Evolutionary conservation across 495 filamentous ascomycete genomes (phyloP).

Genomic region (Podospora fimiseda): DNA sequence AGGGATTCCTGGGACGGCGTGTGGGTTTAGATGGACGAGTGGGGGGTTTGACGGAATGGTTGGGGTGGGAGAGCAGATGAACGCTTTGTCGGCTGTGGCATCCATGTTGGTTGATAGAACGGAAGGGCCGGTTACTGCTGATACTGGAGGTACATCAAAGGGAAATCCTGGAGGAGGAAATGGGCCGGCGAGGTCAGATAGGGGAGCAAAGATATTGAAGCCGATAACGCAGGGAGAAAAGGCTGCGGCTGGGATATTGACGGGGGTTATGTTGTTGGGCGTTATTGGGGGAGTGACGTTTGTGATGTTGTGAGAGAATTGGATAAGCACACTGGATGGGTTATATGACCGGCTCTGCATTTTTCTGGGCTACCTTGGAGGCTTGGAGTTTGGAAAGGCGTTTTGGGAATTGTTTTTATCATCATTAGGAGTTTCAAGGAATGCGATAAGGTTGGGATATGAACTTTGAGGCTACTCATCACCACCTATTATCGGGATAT

Average conservation of each 20-base stretch:
- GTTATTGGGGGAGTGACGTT: conserved; percentile 45
- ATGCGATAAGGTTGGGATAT: too few species aligned
- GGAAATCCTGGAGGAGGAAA: conserved; percentile 55
- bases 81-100: conserved; percentile 61
- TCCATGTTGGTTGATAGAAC: conserved; percentile 48
- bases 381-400: too few species aligned
- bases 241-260: conserved; percentile 61
- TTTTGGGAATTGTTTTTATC: too few species aligned
- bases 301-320: conserved; percentile 29
- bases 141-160: conserved; percentile 59
- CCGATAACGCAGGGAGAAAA: conserved; percentile 51
- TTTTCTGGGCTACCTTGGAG: too few species aligned
- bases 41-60: conserved; percentile 31
- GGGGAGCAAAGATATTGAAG: conserved; percentile 19
- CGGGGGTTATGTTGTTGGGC: conserved; percentile 48
- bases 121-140: conserved; percentile 46
- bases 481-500: too few species aligned
- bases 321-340: too few species aligned
- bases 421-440: too few species aligned
- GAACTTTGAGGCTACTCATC: too few species aligned
- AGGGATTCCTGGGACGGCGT: conserved; percentile 45
- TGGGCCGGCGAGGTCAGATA: conserved; percentile 2
- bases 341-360: too few species aligned
- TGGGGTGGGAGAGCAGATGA: conserved; percentile 70
- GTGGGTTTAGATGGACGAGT: conserved; percentile 46